Conservation (phyloP, 169 alveolate genomes). For the Cryptosporidium sp. region DNA sequence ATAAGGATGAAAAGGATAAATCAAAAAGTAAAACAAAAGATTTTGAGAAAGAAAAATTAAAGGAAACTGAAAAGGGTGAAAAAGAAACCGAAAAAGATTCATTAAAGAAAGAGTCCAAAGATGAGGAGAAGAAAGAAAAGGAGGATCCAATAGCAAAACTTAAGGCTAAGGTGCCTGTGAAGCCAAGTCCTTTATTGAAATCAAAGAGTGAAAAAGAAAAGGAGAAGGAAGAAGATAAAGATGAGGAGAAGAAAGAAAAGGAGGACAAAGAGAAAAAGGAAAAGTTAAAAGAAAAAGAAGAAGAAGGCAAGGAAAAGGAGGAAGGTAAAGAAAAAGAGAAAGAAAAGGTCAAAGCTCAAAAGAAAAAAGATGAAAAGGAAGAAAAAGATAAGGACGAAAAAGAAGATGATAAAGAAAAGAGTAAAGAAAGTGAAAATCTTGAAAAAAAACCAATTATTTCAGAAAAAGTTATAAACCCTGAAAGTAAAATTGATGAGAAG, state of each 20-base stretch:
- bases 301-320: neutral
- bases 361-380: slow-evolving; percentile 1
- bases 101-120: neutral
- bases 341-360: neutral
- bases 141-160: slow-evolving; percentile 10
- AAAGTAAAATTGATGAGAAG: slow-evolving; percentile 15
- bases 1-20: neutral
- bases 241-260: slow-evolving; percentile 2
- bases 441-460: neutral
- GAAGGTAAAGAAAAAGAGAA: neutral
- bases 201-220: slow-evolving; percentile 3
- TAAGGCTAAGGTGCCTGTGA: neutral
- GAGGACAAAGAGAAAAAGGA: neutral
- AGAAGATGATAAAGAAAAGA: neutral
- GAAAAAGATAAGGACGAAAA: neutral
- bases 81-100: neutral
- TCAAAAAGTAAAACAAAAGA: neutral
- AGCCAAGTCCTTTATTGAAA: slow-evolving; percentile 1
- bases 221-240: neutral
- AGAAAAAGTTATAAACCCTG: neutral
- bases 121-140: neutral
- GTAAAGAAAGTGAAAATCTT: neutral
- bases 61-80: neutral
- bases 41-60: neutral
- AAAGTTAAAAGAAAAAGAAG: neutral